phyloP scores from a whole-genome alignment of 2,329 filamentous ascomycete species.

The Colletotrichum sublineola region DNA sequence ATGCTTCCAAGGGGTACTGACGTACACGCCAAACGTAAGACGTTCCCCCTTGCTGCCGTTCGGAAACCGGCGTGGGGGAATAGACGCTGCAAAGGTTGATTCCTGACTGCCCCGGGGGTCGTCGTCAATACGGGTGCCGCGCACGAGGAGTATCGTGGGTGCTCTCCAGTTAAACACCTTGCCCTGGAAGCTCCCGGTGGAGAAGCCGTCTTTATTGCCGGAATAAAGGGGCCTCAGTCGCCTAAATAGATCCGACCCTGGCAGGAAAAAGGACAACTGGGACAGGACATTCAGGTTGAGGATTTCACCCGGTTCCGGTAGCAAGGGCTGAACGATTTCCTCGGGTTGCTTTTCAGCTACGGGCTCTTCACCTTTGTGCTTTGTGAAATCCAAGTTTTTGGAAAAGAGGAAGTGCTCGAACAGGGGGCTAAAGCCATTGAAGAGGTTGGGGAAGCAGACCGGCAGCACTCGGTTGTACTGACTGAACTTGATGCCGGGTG shows the following conservation, averaged over 20 bases:
- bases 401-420: conserved; percentile 84
- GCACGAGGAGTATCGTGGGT: conserved; percentile 79
- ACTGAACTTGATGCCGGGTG: conserved; percentile 72
- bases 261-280: conserved; percentile 81
- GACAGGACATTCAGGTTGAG: conserved; percentile 74
- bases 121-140: conserved; percentile 69
- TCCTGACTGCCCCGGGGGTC: conserved; percentile 65
- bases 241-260: conserved; percentile 73
- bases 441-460: conserved; percentile 73
- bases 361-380: conserved; percentile 55
- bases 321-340: conserved; percentile 60
- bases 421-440: conserved; percentile 75
- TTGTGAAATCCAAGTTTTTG: conserved; percentile 76
- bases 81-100: conserved; percentile 68
- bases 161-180: conserved; percentile 84
- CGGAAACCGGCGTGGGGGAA: conserved; percentile 73
- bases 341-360: conserved; percentile 36
- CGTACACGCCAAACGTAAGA: conserved; percentile 76
- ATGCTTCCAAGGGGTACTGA: conserved; percentile 77
- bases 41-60: conserved; percentile 63
- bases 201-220: conserved; percentile 79
- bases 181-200: conserved; percentile 81
- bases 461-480: conserved; percentile 73
- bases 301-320: conserved; percentile 69
- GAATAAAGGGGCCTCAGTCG: conserved; percentile 77